phyloP scores from a whole-genome alignment of 257 asterid genomes.

The Lycium ferocissimum region DNA sequence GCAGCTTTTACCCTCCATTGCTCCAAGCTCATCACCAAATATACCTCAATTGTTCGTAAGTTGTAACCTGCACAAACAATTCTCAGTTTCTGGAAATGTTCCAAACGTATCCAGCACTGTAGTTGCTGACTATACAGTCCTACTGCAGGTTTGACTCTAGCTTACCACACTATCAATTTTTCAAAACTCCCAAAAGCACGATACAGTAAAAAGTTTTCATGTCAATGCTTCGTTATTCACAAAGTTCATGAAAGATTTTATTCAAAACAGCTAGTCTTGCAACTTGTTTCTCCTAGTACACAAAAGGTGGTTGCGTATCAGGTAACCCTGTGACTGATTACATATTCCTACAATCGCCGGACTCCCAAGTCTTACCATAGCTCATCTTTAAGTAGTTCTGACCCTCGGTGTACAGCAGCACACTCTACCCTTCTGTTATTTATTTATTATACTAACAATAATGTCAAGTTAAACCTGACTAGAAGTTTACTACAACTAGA shows the following conservation, averaged over 20 bases:
- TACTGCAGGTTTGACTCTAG: neutral
- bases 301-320: neutral
- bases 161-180: neutral
- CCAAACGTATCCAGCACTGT: neutral
- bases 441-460: neutral
- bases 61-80: neutral
- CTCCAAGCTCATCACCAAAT: neutral
- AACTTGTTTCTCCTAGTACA: constrained; percentile 18
- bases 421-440: neutral
- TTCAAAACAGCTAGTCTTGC: neutral
- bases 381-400: neutral
- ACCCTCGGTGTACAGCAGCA: neutral
- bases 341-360: constrained; percentile 6
- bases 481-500: constrained; percentile 5
- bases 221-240: neutral
- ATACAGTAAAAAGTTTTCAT: neutral
- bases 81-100: neutral
- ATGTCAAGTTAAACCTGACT: constrained; percentile 13
- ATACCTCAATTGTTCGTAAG: neutral
- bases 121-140: neutral
- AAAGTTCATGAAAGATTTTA: constrained; percentile 11
- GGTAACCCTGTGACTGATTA: neutral
- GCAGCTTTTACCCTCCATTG: neutral
- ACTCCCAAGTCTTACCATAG: neutral
- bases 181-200: neutral